Evolutionary conservation across 257 asterid species (phyloP).

Genomic region (Solanum peruvianum): DNA sequence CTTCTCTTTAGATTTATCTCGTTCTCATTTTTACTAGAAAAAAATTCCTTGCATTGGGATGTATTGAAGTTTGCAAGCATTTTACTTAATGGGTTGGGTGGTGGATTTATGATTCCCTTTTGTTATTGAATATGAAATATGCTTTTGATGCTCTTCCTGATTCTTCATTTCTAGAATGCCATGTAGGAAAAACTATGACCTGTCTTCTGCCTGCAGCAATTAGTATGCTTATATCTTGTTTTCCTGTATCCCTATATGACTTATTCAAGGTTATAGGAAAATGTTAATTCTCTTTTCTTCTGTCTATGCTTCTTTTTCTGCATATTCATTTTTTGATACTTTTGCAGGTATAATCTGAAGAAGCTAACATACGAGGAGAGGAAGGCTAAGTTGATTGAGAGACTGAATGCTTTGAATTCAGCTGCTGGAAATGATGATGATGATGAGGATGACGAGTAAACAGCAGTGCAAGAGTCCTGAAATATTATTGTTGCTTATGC

Average conservation of each 20-base stretch:
- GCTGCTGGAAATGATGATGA: conserved; percentile 5
- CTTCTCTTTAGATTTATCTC: not conserved
- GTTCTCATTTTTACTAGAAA: not conserved
- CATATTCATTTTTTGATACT: not conserved
- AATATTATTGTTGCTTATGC: not conserved
- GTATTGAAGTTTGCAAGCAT: not conserved
- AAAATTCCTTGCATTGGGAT: not conserved
- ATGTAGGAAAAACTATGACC: not conserved
- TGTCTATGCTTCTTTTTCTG: not conserved
- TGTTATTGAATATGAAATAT: not conserved
- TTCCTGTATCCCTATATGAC: not conserved
- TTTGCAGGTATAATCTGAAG: conserved; percentile 7
- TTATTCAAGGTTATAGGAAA: not conserved
- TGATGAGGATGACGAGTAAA: conserved; percentile 4
- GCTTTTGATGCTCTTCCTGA: not conserved
- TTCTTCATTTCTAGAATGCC: not conserved
- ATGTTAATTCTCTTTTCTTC: not conserved
- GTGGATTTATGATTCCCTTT: not conserved
- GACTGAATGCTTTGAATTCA: conserved; percentile 8
- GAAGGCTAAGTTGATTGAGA: conserved; percentile 12
- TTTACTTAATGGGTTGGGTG: not conserved
- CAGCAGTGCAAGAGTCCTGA: not conserved
- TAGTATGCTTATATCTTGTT: not conserved
- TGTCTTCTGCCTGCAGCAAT: not conserved
- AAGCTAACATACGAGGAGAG: conserved; percentile 10